Base-by-base conservation (phyloP, 73 alveolate species). In the Breviolum minutum region DNA sequence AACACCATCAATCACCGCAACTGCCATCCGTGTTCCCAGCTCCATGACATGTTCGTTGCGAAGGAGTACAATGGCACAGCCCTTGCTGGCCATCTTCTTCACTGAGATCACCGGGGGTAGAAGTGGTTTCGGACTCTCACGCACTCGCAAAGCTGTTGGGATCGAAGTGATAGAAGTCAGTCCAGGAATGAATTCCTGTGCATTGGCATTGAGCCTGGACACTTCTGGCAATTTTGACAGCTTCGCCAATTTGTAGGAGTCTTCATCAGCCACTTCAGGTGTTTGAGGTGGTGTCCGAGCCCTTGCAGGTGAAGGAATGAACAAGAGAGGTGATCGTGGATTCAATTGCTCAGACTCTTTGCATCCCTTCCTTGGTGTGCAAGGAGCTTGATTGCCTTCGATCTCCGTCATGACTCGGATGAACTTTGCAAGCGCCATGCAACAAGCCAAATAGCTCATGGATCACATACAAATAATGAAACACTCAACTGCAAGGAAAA, bases 61-160 rank as follows among this genome's bases (percentile, higher is more conserved):
- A 8, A 92, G 79, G 22, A 80, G 86, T 9, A 92, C 98, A 8
- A 92, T 80, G 54, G 98, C 98, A 48, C 98, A 92, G 54, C 98
- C 98, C 73, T 92, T 92, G 98, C 88, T 71, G 30, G 98, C 89
- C 98, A 92, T 92, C 98, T 92, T 92, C 90, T 80, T 14, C 79
- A 92, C 98, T 5, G 89, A 80, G 19, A 74, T 40, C 90, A 92
- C 98, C 9, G 81, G 90, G 6, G 90, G 98, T 24, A 8, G 71
- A 5, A 73, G 32, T 24, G 66, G 71, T 6, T 32, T 81, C 62
- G n/a, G 19, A 22, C 77, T 9, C 93, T 83, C 92, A 16, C 93
- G 93, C 3, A 84, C 27, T 8, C 93, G 93, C 76, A 61, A 26
- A n/a, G 93, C 76, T 12, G 80, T 63, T 26, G 80, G 81, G 19